Evolutionary conservation across 768 basidiomycete species (phyloP).

Genomic region (Rhodotorula sphaerocarpa): DNA sequence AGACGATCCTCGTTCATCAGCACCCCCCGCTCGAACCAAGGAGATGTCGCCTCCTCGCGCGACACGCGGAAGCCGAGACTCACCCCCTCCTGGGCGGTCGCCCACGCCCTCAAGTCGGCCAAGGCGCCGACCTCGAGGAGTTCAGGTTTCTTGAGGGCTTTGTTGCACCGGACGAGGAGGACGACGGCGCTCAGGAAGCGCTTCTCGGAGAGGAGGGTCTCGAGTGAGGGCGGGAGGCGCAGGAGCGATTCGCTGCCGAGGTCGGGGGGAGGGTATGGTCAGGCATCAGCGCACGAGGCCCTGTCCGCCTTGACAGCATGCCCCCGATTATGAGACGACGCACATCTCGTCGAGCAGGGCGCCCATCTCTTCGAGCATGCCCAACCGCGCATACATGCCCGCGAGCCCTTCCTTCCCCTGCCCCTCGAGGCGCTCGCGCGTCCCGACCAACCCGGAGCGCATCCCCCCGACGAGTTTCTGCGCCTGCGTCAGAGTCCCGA

Average conservation of each 20-base stretch:
- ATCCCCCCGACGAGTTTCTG: slow-evolving; percentile 68
- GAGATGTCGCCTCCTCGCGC: too few species aligned
- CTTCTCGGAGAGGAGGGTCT: slow-evolving; percentile 93
- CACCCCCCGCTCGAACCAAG: background rate
- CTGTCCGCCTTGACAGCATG: too few species aligned
- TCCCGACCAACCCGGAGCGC: slow-evolving; percentile 61
- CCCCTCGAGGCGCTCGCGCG: slow-evolving; percentile 46
- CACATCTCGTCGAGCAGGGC: slow-evolving; percentile 89
- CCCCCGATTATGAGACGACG: slow-evolving; percentile 43
- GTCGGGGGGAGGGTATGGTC: background rate
- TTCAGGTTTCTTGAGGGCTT: slow-evolving; percentile 81
- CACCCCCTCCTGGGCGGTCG: slow-evolving; percentile 76
- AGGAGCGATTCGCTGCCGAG: slow-evolving; percentile 73
- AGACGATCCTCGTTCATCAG: background rate
- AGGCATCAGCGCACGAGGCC: too few species aligned
- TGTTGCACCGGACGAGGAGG: slow-evolving; percentile 75
- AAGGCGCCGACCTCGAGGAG: slow-evolving; percentile 95
- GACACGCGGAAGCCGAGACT: too few species aligned
- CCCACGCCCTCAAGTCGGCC: slow-evolving; percentile 74
- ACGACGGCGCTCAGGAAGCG: slow-evolving; percentile 79
- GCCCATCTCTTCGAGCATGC: slow-evolving; percentile 92
- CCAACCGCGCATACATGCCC: slow-evolving; percentile 78
- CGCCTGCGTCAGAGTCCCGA: slow-evolving; percentile 61
- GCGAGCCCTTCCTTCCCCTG: slow-evolving; percentile 79
- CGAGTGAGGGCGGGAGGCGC: slow-evolving; percentile 79